Evolutionary conservation across 2,329 filamentous ascomycete genomes (phyloP).

Genomic region (Onygenales sp.): DNA sequence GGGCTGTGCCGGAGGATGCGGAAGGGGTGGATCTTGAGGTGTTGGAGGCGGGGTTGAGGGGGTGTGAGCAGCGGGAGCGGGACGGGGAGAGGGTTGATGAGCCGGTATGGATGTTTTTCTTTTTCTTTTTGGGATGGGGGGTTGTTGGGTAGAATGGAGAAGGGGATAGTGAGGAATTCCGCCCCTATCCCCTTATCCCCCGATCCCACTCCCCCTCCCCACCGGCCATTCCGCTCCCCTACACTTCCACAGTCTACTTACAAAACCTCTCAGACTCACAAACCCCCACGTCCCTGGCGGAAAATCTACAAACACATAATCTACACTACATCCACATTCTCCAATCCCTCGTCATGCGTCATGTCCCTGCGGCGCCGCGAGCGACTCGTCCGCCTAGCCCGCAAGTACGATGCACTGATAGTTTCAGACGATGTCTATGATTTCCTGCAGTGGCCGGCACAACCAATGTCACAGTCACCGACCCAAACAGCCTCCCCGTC

Average conservation of each 20-base stretch:
- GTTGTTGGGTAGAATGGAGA: too few species aligned
- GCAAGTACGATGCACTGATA: constrained; percentile 71
- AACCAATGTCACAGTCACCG: neutral
- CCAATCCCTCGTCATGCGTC: constrained; percentile 78
- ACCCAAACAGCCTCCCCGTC: too few species aligned
- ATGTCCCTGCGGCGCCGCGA: constrained; percentile 62
- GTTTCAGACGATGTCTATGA: constrained; percentile 92
- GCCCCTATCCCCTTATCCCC: too few species aligned
- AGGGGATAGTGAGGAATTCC: too few species aligned
- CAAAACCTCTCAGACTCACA: constrained; percentile 27
- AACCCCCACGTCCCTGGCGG: constrained; percentile 49
- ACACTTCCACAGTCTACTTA: too few species aligned
- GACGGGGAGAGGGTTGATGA: neutral
- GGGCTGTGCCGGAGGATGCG: constrained; percentile 64
- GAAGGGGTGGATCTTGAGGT: constrained; percentile 64
- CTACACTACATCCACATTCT: constrained; percentile 79
- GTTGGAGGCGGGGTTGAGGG: constrained; percentile 43
- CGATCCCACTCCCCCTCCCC: too few species aligned
- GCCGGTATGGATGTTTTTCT: neutral
- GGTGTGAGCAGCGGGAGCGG: constrained; percentile 35
- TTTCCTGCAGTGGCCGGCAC: constrained; percentile 68
- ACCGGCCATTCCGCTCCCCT: too few species aligned
- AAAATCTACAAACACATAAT: constrained; percentile 83
- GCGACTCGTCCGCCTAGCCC: constrained; percentile 63
- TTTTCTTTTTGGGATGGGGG: too few species aligned